Evolutionary conservation across 371 early-diverging fungal genomes (phyloP).

Genomic region (Apophysomyces elegans): DNA sequence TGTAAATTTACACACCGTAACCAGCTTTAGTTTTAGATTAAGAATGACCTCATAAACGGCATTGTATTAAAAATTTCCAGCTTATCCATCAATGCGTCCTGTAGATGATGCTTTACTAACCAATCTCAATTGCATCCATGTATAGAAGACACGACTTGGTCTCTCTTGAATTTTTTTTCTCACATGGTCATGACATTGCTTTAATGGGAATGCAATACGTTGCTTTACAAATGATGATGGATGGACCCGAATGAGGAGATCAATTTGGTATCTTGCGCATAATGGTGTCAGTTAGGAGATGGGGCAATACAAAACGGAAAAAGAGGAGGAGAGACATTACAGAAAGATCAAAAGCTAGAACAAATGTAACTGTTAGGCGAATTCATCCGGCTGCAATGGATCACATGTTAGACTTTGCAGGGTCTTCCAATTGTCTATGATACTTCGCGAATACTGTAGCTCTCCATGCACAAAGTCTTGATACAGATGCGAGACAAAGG

Average conservation of each 20-base stretch:
- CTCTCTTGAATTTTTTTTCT: not conserved
- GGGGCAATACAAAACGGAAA: not conserved
- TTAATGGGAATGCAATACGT: not conserved
- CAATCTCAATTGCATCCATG: not conserved
- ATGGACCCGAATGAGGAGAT: not conserved
- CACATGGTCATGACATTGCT: slow-evolving; percentile 5
- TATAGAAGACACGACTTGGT: not conserved
- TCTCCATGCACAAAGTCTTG: slow-evolving; percentile 66
- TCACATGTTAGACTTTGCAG: slow-evolving; percentile 50
- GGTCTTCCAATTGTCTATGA: slow-evolving; percentile 63
- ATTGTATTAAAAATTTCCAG: slow-evolving; percentile 8
- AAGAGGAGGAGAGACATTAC: not conserved
- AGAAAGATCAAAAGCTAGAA: not conserved
- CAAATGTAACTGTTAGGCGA: slow-evolving; percentile 11
- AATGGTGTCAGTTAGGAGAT: not conserved
- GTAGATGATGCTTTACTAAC: too few species aligned
- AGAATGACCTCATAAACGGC: slow-evolving; percentile 69
- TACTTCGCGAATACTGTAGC: slow-evolving; percentile 55
- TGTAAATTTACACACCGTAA: slow-evolving; percentile 56
- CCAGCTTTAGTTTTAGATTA: slow-evolving; percentile 73
- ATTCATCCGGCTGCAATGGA: slow-evolving; percentile 8
- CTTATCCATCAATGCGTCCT: slow-evolving; percentile 45
- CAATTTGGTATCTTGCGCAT: slow-evolving; percentile 1
- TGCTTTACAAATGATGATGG: slow-evolving; percentile 7
- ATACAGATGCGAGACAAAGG: slow-evolving; percentile 63